Conservation (phyloP, 1,284 basidiomycete species). For the Wallemia ichthyophaga region DNA sequence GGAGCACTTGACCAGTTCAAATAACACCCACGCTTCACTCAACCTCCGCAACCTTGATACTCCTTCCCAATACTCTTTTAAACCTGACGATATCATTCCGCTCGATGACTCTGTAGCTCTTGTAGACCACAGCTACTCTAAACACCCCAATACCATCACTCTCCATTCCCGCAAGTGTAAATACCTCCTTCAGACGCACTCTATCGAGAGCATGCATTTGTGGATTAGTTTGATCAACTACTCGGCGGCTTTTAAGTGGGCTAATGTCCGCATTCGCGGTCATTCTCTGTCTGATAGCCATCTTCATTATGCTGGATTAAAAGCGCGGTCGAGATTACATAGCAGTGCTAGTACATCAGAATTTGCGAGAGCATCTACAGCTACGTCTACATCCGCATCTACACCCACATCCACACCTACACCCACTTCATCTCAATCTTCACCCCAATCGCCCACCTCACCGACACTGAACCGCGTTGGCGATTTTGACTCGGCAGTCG, state of each 20-base stretch:
- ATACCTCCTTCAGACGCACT: neutral
- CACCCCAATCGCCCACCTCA: too few species aligned
- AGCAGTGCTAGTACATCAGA: too few species aligned
- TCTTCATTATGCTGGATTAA: neutral
- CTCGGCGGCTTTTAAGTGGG: neutral
- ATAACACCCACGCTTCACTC: neutral
- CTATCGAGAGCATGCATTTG: neutral
- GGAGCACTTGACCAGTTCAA: neutral
- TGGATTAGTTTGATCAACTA: neutral
- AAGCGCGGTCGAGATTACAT: neutral
- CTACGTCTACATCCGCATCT: too few species aligned
- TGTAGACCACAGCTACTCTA: neutral
- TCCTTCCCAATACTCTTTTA: neutral
- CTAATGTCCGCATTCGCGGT: neutral
- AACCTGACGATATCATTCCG: neutral
- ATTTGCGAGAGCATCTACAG: too few species aligned
- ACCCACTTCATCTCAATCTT: too few species aligned
- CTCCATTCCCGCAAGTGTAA: neutral
- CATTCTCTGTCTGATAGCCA: neutral
- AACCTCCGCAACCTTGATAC: neutral
- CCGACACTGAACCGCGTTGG: neutral
- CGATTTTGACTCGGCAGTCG: conserved; percentile 1
- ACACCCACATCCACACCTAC: too few species aligned
- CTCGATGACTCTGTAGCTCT: neutral
- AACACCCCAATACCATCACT: neutral